Base-by-base conservation (phyloP, 805 yeast species). In the Saturnispora ahearnii region DNA sequence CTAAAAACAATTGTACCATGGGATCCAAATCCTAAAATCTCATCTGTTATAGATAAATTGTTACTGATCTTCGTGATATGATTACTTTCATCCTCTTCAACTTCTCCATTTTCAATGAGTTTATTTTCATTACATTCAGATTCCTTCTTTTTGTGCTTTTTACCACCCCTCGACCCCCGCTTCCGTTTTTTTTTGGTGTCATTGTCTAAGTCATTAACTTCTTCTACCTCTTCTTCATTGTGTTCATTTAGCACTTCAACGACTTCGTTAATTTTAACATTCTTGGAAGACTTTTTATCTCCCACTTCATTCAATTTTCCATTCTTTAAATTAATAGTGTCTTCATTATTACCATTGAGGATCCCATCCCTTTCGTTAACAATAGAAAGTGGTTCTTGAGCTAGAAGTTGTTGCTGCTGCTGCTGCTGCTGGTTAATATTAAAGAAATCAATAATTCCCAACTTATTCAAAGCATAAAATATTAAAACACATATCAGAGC, bases 1-100 rank as follows among this genome's bases (percentile, higher is more conserved):
- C 83, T 80, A 62, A 81, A 88, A 1, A 93, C 99, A 29, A 91
- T 88, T 0, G 99, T 93, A 28, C 99, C 99, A 58, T 90, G 96
- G 0, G 96, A 87, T 1, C 99, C 99, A 63, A 87, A 88, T 0
- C 99, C 99, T 46, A 93, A 68, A n/a, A 89, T 76, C 29, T 75
- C 78, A 54, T 84, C 84, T 0, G 95, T 78, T 3, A 91, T 77
- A 0, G 73, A 69, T 54, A 87, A 65, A 50, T 76, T 80, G 47
- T 73, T 58, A 28, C 58, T 62, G 10, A 60, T 51, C 26, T 55
- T 45, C 1, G 56, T 56, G 3, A 59, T 24, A 8, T 51, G 10
- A 2, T n/a, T 47, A 24, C 36, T 53, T n/a, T 30, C 31, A 18
- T 24, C 41, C 7, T 12, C 21, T 9, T 48, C 29, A 13, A 40